phyloP scores from a whole-genome alignment of 139 green algal species.

The Tetratostichococcus sp. region DNA sequence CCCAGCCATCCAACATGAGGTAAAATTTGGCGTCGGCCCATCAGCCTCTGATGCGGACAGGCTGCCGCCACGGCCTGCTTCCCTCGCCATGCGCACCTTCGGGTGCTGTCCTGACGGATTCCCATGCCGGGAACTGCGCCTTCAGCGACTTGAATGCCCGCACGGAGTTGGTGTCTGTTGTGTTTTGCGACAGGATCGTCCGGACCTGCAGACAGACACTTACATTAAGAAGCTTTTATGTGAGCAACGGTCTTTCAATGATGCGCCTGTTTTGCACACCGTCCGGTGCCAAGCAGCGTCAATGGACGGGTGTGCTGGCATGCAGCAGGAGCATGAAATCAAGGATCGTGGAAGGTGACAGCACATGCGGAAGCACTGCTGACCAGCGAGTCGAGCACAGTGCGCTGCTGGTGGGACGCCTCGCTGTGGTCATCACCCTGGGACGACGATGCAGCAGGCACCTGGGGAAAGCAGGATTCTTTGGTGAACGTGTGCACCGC shows the following conservation, averaged over 20 bases:
- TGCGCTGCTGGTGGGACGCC: slow-evolving; percentile 3
- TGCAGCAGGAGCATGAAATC: background rate
- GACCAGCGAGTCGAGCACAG: slow-evolving; percentile 24
- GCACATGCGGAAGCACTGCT: background rate
- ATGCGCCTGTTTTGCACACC: no score
- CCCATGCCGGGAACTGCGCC: slow-evolving; percentile 34
- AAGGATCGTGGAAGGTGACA: no score
- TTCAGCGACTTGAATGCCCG: slow-evolving; percentile 37
- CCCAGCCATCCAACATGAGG: no score
- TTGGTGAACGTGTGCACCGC: no score
- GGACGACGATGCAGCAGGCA: no score
- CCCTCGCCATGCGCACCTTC: background rate
- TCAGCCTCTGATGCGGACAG: no score
- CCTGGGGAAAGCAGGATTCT: no score
- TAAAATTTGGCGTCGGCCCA: no score
- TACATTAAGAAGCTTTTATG: background rate
- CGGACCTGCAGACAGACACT: slow-evolving; percentile 19
- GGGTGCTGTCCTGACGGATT: slow-evolving; percentile 25
- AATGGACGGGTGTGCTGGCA: background rate
- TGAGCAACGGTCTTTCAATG: background rate
- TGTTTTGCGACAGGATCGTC: slow-evolving; percentile 58
- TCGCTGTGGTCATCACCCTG: background rate
- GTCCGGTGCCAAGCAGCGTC: background rate
- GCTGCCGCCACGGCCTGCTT: no score
- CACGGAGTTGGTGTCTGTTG: slow-evolving; percentile 36